Evolutionary conservation across 2,329 filamentous ascomycete species (phyloP).

Genomic region (Colletotrichum echinochloae): DNA sequence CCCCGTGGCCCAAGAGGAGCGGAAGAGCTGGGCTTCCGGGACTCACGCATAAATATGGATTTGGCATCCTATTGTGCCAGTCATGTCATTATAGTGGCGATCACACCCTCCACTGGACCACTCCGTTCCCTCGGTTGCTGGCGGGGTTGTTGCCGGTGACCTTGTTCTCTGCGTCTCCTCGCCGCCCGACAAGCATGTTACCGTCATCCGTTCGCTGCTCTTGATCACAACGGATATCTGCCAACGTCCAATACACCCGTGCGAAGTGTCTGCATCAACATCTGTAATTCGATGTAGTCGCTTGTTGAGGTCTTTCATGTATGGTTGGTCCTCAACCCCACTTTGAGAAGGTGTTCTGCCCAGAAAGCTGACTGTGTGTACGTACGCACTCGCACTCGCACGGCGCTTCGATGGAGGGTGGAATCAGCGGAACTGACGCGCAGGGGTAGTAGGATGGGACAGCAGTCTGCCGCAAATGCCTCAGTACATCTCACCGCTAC

Average conservation of each 20-base stretch:
- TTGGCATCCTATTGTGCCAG: neutral
- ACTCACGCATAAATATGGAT: neutral
- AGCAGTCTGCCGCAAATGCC: neutral
- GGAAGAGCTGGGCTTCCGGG: neutral
- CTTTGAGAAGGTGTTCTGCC: neutral
- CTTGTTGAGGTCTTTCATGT: neutral
- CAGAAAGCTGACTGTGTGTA: conserved; percentile 10
- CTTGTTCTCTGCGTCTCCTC: neutral
- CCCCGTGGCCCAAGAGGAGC: neutral
- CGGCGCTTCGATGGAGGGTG: conserved; percentile 14
- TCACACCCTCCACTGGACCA: neutral
- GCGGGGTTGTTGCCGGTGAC: neutral
- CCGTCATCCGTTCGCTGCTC: neutral
- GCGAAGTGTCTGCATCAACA: neutral
- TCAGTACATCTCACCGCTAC: neutral
- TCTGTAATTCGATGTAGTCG: too few relatives aligned
- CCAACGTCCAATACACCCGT: neutral
- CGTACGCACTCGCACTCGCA: conserved; percentile 9
- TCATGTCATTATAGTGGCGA: neutral
- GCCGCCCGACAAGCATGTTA: neutral
- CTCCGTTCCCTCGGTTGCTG: neutral
- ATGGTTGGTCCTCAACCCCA: neutral
- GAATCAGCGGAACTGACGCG: conserved; percentile 19
- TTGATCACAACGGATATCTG: neutral
- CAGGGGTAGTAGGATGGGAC: neutral